Base-by-base conservation (phyloP, 805 yeast genomes). In the Yamadazyma olivae region DNA sequence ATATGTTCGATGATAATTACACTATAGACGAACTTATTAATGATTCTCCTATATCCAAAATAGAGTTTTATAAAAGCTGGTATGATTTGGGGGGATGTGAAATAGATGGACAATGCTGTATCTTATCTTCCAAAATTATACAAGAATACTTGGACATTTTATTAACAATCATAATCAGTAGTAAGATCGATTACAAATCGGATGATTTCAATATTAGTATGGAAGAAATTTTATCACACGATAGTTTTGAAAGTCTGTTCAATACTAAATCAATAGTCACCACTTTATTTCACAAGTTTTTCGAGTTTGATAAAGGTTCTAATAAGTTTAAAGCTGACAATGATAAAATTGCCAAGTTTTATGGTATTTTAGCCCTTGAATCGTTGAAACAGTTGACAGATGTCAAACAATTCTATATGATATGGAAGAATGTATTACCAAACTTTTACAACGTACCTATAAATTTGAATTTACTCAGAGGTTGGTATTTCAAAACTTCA, bases 401-500 rank as follows among this genome's bases (percentile, higher is more conserved):
- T 16, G 22, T 60, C 0, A 74, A 75, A 27, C 87, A 82, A 40
- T 77, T 88, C 49, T 49, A 80, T 40, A 68, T 83, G 32, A 71
- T 73, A 35, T 76, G 90, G 79, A 76, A 79, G 47, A 64, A 79
- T 1, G 61, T 71, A 5, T 66, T 85, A 27, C 90, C 93, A 2
- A 72, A 77, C 6, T 72, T 77, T 55, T 72, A 77, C 61, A 77
- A 74, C 32, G 73, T 81, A 27, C 73, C 81, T 14, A 64, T 84
- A 12, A 81, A 79, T 38, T 44, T 83, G 12, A 52, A 59, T 3
- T 57, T 75, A 44, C 61, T 87, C 14, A 49, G 59, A 20, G 95
- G 95, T 0, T 31, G 26, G 26, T 32, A 27, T n/a, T 37, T 26
- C 26, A 37, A 22, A 29, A 27, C 16, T 18, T 26, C n/a, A 0